phyloP scores from a whole-genome alignment of 768 basidiomycete species.

The Crucibulum laeve region DNA sequence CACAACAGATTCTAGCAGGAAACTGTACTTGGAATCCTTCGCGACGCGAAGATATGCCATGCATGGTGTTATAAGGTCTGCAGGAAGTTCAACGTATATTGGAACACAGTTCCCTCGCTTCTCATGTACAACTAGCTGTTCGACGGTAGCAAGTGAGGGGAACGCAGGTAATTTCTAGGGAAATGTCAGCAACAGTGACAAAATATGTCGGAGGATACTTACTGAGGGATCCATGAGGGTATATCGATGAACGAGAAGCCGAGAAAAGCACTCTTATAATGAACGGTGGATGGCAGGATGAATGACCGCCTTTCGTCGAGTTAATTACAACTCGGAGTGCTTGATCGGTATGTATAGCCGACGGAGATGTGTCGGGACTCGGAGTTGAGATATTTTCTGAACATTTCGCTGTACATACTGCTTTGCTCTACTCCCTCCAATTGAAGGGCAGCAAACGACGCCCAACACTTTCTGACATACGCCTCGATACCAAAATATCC shows the following conservation, averaged over 20 bases:
- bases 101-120: conserved; percentile 92
- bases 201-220: conserved; percentile 10
- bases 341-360: too few relatives aligned
- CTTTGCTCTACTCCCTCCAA: too few relatives aligned
- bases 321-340: too few relatives aligned
- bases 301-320: too few relatives aligned
- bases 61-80: conserved; percentile 95
- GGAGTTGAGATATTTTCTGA: too few relatives aligned
- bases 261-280: neutral
- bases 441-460: too few relatives aligned
- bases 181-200: conserved; percentile 2
- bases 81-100: conserved; percentile 88
- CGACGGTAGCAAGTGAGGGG: conserved; percentile 72
- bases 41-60: conserved; percentile 93
- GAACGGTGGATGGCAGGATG: too few relatives aligned
- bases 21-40: conserved; percentile 91
- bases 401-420: too few relatives aligned
- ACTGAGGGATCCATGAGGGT: conserved; percentile 48
- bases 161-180: conserved; percentile 59
- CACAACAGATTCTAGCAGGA: conserved; percentile 89
- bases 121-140: conserved; percentile 73
- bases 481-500: too few relatives aligned
- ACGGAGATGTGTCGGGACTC: too few relatives aligned
- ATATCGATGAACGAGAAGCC: neutral
- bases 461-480: too few relatives aligned